Evolutionary conservation across 2,329 filamentous ascomycete genomes (phyloP), one percentile per base, ranked within the genome.

Genomic region (Golovinomyces cichoracearum): DNA sequence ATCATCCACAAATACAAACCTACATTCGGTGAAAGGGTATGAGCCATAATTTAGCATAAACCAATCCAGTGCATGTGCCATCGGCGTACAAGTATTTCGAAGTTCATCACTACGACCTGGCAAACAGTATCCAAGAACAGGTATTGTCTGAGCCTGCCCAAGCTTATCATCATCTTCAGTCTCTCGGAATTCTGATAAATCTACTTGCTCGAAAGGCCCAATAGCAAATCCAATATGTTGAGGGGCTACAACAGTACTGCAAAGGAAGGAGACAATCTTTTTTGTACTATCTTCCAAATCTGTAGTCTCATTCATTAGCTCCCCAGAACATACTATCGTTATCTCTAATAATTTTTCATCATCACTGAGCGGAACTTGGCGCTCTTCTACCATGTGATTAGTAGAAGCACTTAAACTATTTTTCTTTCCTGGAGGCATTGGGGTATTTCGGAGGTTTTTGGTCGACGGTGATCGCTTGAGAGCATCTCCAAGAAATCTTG

Each of bases 1-100:
- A 61, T 98, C 90, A 56, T 98, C 90, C 17, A 98, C 78, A 57
- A 98, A 98, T 55, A 83, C 86, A 49, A 95, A 66, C 58, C 93
- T 93, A 68, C 92, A 95, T 58, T 81, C 85, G 25, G 82, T 74
- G 61, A 90, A 95, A 0, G 90, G 86, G 60, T 93, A 98, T 21
- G 81, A 79, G 23, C 85, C 84, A 61, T 88, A 95, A 3, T 78
- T 82, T 53, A 88, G 74, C 3, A 83, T 83, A 59, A 95, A 85
- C 61, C 81, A 83, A 61, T 98, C 90, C n/a, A 93, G 78, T 1
- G 85, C 84, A 60, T 74, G 76, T 19, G 86, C 81, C 55, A 94
- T 72, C 10, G 88, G 81, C 56, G 81, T 78, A 56, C 85, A 90
- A 5, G 85, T 90, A 58, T 93, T 88, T 52, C 78, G 75, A 21